Evolutionary conservation across 345 rosid genomes (phyloP).

Genomic region (Dimocarpus longan): DNA sequence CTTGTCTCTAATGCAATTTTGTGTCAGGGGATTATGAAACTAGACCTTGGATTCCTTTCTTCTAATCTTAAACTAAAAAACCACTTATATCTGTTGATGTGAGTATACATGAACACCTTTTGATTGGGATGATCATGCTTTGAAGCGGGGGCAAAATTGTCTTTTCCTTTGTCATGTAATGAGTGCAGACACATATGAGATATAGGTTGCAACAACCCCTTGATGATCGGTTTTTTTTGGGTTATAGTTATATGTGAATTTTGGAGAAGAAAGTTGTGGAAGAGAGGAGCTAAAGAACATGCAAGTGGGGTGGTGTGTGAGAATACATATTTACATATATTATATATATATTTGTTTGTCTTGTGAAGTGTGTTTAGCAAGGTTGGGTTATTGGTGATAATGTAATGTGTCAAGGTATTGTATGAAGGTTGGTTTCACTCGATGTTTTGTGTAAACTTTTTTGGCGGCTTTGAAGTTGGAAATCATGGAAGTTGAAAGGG

Average conservation of each 20-base stretch:
- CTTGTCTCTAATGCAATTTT: conserved; percentile 46
- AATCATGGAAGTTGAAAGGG: not conserved
- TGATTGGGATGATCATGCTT: not conserved
- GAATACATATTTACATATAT: not conserved
- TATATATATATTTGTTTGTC: too few species aligned
- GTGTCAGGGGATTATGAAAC: conserved; percentile 49
- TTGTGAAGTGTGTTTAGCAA: too few species aligned
- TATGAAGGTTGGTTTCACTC: not conserved
- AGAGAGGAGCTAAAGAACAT: not conserved
- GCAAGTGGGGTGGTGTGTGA: conserved; percentile 14
- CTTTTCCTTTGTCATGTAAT: conserved; percentile 12
- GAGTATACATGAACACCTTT: conserved; percentile 20
- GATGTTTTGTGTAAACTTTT: not conserved
- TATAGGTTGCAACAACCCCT: too few species aligned
- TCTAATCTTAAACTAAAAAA: conserved; percentile 26
- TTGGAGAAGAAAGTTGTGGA: too few species aligned
- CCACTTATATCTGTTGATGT: not conserved
- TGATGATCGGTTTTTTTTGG: too few species aligned
- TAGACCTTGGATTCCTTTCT: conserved; percentile 52
- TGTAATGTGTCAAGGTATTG: too few species aligned
- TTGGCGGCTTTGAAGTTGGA: not conserved
- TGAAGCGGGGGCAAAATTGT: conserved; percentile 24
- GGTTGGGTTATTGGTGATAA: too few species aligned
- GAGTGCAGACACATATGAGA: conserved; percentile 13
- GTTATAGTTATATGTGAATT: too few species aligned